Base-by-base conservation (phyloP, 495 filamentous ascomycete genomes). In the Pyrenula massariospora region DNA sequence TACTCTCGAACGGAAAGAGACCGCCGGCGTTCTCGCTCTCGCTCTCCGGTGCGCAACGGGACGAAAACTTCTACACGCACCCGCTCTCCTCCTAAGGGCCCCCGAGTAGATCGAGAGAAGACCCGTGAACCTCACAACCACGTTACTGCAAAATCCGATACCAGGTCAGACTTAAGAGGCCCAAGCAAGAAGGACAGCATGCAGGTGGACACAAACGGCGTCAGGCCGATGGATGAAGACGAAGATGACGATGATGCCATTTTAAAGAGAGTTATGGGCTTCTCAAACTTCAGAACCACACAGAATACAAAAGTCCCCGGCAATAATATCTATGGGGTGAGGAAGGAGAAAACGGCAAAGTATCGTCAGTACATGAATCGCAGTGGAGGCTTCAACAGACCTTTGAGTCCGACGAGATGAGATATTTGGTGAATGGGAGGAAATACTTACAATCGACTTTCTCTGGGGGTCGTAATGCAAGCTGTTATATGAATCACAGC, bases 301-400 rank as follows among this genome's bases (percentile, higher is more conserved):
- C 95, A 97, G 65, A 79, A 87, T 57, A 91, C 87, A 60, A 96
- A 97, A 65, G 84, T 98, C 0, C 77, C 83, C 8, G 93, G 93
- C 5, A 98, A 98, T 65, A 80, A 95, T 63, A 81, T 89, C 55
- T 91, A 85, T 53, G 88, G 77, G 3, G 83, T 96, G 24, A 73
- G 86, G 57, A 96, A 95, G 77, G 92, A 95, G 74, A 97, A 95
- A 83, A 89, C 89, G 78, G 88, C 86, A 3, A 83, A 94, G 77
- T 96, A 96, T 65, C 77, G 93, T 65, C 93, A 98, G 80, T 98
- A 98, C 68, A 98, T 98, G 93, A 98, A 98, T 69, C 85, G 93
- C 56, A 71, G 83, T n/a, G 92, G 92, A 50, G 93, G 93, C 49
- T 98, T 98, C 77, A 98, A 98, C 70, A 75, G 93, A 63, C 91